Conservation (phyloP, 352 stramenopile species). For the Globisporangium camurandrum region DNA sequence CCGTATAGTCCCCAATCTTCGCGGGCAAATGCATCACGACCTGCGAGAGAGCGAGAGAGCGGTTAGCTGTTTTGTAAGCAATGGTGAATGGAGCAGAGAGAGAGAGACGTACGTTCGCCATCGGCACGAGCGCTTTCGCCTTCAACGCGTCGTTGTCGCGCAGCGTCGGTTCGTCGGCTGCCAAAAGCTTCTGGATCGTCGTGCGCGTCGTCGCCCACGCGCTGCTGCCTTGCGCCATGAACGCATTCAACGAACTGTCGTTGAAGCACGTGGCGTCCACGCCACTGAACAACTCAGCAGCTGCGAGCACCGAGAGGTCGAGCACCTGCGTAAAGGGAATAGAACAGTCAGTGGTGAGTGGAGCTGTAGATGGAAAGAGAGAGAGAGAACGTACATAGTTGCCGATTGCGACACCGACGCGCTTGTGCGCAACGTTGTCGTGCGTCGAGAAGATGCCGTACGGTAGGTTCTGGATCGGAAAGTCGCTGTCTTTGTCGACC, state of each 20-base stretch:
- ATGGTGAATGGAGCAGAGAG: too few species aligned
- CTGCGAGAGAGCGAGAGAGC: background rate
- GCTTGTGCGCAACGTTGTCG: conserved; percentile 50
- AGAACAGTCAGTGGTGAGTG: background rate
- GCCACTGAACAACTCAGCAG: conserved; percentile 85
- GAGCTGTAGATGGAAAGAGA: background rate
- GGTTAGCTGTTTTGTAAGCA: too few species aligned
- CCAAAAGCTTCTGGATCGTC: conserved; percentile 85
- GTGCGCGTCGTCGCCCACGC: conserved; percentile 85
- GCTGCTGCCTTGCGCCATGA: conserved; percentile 86
- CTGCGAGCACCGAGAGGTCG: conserved; percentile 86
- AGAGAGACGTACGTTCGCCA: conserved; percentile 48
- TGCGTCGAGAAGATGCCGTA: conserved; percentile 91
- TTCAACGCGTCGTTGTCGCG: conserved; percentile 73
- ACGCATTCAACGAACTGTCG: conserved; percentile 85
- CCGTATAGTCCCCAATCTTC: conserved; percentile 95
- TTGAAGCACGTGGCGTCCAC: conserved; percentile 74
- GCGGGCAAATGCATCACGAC: conserved; percentile 90
- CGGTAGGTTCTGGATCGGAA: conserved; percentile 93
- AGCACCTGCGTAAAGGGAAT: conserved; percentile 35
- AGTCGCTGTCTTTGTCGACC: conserved; percentile 68
- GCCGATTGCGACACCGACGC: conserved; percentile 80
- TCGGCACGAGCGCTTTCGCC: conserved; percentile 69
- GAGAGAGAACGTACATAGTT: conserved; percentile 40
- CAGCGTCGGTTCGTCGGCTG: conserved; percentile 58